Base-by-base conservation (phyloP, 805 yeast species). In the Cyberlindnera xylosilytica region DNA sequence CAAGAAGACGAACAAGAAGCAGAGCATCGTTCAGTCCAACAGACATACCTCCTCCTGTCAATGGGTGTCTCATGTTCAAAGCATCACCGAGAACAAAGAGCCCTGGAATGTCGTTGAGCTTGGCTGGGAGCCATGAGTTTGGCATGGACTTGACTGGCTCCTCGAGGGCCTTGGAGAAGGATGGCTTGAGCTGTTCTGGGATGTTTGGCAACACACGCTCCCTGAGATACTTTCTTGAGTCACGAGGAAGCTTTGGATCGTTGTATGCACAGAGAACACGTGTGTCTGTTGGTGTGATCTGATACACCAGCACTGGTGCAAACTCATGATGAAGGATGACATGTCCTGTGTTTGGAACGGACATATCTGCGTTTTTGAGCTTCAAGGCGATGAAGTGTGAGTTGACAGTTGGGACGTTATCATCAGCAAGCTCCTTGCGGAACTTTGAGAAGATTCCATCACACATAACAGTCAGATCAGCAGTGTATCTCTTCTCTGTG, bases 31-130 rank as follows among this genome's bases (percentile, higher is more conserved):
- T 86, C 46, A 93, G 69, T 2, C 97, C 97, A 33, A 93, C 99
- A 20, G 98, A 89, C 99, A 93, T 93, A 47, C 99, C 99, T 50
- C 99, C 99, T 40, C 99, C 99, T 1, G 98, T 93, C 47, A 93
- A 75, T 20, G 99, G 99, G 62, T 93, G 99, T 62, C 99, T 77
- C 97, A 93, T 93, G 63, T 93, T 93, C 53, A 90, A 72, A 2
- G 99, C 87, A 62, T 93, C 99, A 37, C 99, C 99, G 27, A 93
- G 60, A 52, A 91, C 73, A 28, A 93, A 70, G 36, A 88, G 68
- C 11, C 99, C 99, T 10, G 80, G 81, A 33, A 78, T 72, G 23
- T 70, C 70, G 59, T 88, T 90, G 38, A 72, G 70, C 43, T 77
- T 72, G 1, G 97, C 97, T 19, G 95, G 77, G 38, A 93, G 70